phyloP scores from a whole-genome alignment of 2,329 filamentous ascomycete genomes.

The Talaromyces sp. region DNA sequence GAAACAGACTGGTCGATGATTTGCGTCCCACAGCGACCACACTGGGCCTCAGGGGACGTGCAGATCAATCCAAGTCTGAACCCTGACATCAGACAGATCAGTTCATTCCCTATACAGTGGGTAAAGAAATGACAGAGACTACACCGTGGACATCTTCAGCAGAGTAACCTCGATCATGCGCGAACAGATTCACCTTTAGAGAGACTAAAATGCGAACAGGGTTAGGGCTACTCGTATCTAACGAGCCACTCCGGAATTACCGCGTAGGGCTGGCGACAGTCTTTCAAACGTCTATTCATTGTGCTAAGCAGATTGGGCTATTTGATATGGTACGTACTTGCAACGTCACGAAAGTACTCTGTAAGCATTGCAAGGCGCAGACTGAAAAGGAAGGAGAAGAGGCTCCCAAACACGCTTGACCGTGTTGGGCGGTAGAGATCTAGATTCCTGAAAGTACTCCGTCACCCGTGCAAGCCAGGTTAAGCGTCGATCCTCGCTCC shows the following conservation, averaged over 20 bases:
- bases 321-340: not conserved
- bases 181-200: not conserved
- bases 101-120: not conserved
- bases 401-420: not conserved
- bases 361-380: no score
- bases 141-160: not conserved
- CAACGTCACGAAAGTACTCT: no score
- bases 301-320: not conserved
- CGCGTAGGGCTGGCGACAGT: not conserved
- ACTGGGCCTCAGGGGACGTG: not conserved
- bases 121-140: not conserved
- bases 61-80: conserved; percentile 3
- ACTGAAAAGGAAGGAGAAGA: not conserved
- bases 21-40: not conserved
- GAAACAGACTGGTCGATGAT: not conserved
- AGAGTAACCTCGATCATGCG: not conserved
- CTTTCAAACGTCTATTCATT: not conserved
- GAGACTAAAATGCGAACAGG: not conserved
- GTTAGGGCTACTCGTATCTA: not conserved
- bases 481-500: not conserved
- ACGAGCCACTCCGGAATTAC: not conserved
- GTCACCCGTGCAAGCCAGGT: not conserved
- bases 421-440: not conserved
- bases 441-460: not conserved
- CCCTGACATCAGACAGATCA: not conserved